Percentiles rank a stretch among this genome's conserved stretches.
Conservation (phyloP, 768 basidiomycete genomes). For the Trametes meyenii region DNA sequence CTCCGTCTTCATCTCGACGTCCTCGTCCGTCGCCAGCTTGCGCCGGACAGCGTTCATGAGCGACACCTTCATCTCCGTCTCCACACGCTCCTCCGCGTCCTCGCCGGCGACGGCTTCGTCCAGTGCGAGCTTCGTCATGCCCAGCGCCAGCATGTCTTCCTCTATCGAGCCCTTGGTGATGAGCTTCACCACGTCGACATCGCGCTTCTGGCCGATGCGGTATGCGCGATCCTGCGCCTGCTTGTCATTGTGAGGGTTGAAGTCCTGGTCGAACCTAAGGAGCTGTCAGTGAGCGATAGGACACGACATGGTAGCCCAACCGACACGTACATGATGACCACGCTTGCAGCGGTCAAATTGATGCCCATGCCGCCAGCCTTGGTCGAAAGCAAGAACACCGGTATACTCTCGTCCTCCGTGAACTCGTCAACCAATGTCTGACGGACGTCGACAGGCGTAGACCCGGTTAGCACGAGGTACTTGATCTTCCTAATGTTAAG, state of each 20-base stretch:
- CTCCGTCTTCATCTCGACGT: neutral
- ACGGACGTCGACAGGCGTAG: constrained; percentile 90
- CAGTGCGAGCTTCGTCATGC: constrained; percentile 86
- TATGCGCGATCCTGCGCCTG: constrained; percentile 98
- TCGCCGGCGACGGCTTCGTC: constrained; percentile 94
- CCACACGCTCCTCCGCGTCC: constrained; percentile 60
- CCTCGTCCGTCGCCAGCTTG: constrained; percentile 56
- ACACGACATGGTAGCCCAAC: neutral
- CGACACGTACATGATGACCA: constrained; percentile 80
- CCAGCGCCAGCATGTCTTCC: constrained; percentile 92
- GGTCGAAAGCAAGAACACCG: constrained; percentile 88
- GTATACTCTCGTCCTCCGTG: constrained; percentile 81
- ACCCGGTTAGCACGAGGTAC: constrained; percentile 87
- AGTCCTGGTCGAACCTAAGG: constrained; percentile 92
- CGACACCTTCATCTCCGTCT: constrained; percentile 80
- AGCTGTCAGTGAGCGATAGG: no score
- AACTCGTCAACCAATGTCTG: constrained; percentile 96
- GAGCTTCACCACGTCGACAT: constrained; percentile 94
- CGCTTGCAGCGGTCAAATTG: constrained; percentile 93
- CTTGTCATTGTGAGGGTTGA: constrained; percentile 96
- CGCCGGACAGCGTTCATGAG: constrained; percentile 83
- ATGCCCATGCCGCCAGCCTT: constrained; percentile 97
- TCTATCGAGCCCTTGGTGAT: constrained; percentile 92
- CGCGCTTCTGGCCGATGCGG: constrained; percentile 92
- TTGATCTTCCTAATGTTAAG: constrained; percentile 72